Conservation (phyloP, 208 protist species). For the Leishmania arabica region DNA sequence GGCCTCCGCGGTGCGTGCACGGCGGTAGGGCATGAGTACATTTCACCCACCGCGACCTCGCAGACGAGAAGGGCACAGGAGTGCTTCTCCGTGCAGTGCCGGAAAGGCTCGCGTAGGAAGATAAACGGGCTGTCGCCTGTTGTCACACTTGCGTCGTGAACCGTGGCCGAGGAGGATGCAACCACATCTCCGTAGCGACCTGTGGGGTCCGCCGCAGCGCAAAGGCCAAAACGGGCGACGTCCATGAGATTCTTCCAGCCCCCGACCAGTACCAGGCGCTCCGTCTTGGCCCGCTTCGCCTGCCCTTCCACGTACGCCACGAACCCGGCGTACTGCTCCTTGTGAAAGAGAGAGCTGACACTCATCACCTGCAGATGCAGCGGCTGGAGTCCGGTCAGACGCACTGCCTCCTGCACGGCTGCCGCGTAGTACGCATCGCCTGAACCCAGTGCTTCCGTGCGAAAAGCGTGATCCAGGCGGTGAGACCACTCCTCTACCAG, state of each 20-base stretch:
- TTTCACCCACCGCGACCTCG: slow-evolving; percentile 64
- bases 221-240: slow-evolving; percentile 42
- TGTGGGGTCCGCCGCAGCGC: not conserved
- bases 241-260: slow-evolving; percentile 38
- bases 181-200: not conserved
- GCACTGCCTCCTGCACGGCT: slow-evolving; percentile 47
- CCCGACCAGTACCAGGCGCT: slow-evolving; percentile 66
- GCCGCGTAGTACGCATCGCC: slow-evolving; percentile 55
- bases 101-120: slow-evolving; percentile 66
- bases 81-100: slow-evolving; percentile 31
- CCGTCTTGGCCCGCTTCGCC: slow-evolving; percentile 41
- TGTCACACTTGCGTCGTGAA: not conserved
- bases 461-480: slow-evolving; percentile 41
- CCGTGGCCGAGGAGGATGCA: not conserved
- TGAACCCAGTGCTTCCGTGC: slow-evolving; percentile 38
- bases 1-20: slow-evolving; percentile 31
- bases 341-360: slow-evolving; percentile 49
- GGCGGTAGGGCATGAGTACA: slow-evolving; percentile 26
- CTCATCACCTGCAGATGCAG: slow-evolving; percentile 56
- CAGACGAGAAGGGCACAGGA: slow-evolving; percentile 63
- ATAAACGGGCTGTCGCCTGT: slow-evolving; percentile 22
- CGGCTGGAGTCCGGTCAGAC: slow-evolving; percentile 45
- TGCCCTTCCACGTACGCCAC: slow-evolving; percentile 29
- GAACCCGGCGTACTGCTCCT: slow-evolving; percentile 62
- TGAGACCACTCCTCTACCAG: slow-evolving; percentile 59